phyloP scores from a whole-genome alignment of 805 yeast genomes.

The Candida odintsovae region DNA sequence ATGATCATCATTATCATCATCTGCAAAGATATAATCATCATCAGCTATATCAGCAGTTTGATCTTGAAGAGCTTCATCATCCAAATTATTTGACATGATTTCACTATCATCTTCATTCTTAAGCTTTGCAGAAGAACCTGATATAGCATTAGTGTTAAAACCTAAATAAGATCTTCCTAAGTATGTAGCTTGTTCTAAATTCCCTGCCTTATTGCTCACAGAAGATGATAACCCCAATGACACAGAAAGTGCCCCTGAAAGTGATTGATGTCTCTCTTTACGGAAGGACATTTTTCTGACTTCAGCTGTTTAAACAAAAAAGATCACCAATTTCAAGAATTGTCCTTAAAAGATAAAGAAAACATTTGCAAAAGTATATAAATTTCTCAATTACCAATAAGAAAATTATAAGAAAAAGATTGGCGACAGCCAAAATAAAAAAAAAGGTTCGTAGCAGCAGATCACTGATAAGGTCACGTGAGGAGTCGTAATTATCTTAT shows the following conservation, averaged over 20 bases:
- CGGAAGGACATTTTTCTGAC: conserved; percentile 9
- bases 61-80: conserved; percentile 35
- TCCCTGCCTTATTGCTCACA: conserved; percentile 7
- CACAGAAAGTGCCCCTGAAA: conserved; percentile 22
- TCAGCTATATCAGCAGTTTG: conserved; percentile 52
- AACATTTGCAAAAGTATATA: not conserved
- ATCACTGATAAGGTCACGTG: conserved; percentile 7
- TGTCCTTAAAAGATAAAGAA: not conserved
- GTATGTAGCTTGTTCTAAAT: conserved; percentile 8
- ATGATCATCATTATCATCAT: not conserved
- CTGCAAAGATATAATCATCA: conserved; percentile 42
- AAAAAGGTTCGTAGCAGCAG: not conserved
- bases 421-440: too few relatives aligned
- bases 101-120: not conserved
- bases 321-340: too few relatives aligned
- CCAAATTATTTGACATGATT: conserved; percentile 31
- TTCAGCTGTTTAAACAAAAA: too few relatives aligned
- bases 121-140: not conserved
- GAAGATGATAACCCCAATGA: conserved; percentile 24
- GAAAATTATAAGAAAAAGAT: too few relatives aligned
- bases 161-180: conserved; percentile 26
- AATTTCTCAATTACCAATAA: too few relatives aligned
- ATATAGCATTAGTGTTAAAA: conserved; percentile 2
- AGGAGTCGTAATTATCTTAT: too few relatives aligned
- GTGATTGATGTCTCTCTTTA: conserved; percentile 13